A percentile compares a stretch with the other conserved stretches of the same genome.
These are phyloP conservation scores for Elasticomyces elasticus DNA, from an alignment of 495 filamentous ascomycete species.

Conservation along the genomic window DNA sequence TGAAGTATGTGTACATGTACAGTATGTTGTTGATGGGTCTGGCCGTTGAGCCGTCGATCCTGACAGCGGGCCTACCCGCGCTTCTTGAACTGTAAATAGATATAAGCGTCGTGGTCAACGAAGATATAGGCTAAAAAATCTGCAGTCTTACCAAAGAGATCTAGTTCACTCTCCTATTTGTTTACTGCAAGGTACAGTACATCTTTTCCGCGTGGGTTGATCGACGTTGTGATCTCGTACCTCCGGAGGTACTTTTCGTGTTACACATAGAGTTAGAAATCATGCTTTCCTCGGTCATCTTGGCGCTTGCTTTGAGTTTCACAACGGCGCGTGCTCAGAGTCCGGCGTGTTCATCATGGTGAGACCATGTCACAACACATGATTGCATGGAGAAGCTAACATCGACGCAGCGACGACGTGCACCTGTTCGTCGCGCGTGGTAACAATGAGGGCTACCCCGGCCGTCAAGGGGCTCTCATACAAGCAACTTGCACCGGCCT, in stretches of 20 bases:
- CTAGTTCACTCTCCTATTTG: too few relatives aligned
- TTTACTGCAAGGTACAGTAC: too few relatives aligned
- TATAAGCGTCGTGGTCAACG: too few relatives aligned
- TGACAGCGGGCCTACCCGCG: too few relatives aligned
- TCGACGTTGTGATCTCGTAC: too few relatives aligned
- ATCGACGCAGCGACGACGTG: constrained; percentile 6
- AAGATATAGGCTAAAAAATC: not conserved
- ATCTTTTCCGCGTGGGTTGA: too few relatives aligned
- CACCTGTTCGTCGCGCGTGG: constrained; percentile 17
- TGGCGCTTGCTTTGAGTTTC: not conserved
- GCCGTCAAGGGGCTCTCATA: constrained; percentile 6
- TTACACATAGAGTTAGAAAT: not conserved
- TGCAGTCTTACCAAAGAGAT: not conserved
- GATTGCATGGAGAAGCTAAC: not conserved
- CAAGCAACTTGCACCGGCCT: constrained; percentile 10
- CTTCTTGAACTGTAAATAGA: too few relatives aligned
- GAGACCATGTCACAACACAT: not conserved
- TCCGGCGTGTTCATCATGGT: not conserved
- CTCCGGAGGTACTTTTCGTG: not conserved
- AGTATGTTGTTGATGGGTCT: too few relatives aligned
- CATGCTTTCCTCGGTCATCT: not conserved
- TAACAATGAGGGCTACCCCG: constrained; percentile 17
- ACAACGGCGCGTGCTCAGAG: not conserved
- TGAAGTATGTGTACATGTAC: too few relatives aligned
- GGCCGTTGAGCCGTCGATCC: too few relatives aligned